Evolutionary conservation across 2,329 filamentous ascomycete genomes (phyloP).

Genomic region (Scedosporium boydii): DNA sequence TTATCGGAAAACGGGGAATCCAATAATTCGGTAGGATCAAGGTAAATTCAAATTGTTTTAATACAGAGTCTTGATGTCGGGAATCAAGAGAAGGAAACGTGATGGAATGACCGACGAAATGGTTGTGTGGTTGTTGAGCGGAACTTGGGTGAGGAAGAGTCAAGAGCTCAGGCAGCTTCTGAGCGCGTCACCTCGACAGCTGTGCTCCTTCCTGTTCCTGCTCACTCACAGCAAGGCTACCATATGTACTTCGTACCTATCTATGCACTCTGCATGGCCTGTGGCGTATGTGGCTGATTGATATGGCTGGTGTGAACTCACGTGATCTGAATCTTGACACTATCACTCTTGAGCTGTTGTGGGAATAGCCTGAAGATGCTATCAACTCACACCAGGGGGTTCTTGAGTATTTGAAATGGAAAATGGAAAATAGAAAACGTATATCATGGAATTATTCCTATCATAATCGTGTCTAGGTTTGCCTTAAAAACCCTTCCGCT

Average conservation of each 20-base stretch:
- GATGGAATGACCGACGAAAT: neutral
- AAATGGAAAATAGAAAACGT: no score
- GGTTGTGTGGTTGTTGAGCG: constrained; percentile 11
- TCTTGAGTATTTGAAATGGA: no score
- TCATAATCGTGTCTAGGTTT: no score
- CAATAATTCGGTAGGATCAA: neutral
- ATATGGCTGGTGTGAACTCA: neutral
- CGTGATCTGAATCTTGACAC: neutral
- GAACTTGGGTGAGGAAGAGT: constrained; percentile 12
- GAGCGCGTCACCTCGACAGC: constrained; percentile 27
- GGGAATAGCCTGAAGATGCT: no score
- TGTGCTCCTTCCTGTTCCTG: neutral
- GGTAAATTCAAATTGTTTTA: neutral
- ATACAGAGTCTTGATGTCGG: neutral
- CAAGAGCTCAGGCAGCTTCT: constrained; percentile 32
- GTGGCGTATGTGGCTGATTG: neutral
- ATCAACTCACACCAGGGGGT: no score
- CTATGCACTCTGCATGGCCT: neutral
- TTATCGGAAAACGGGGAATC: neutral
- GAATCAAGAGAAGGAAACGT: neutral
- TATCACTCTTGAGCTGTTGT: no score
- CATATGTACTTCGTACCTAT: constrained; percentile 2
- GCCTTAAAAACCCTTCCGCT: no score
- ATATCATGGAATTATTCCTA: no score
- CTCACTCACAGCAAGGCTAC: constrained; percentile 1